Conservation (phyloP, 106 monocot species). For the Hemerocallis citrina region DNA sequence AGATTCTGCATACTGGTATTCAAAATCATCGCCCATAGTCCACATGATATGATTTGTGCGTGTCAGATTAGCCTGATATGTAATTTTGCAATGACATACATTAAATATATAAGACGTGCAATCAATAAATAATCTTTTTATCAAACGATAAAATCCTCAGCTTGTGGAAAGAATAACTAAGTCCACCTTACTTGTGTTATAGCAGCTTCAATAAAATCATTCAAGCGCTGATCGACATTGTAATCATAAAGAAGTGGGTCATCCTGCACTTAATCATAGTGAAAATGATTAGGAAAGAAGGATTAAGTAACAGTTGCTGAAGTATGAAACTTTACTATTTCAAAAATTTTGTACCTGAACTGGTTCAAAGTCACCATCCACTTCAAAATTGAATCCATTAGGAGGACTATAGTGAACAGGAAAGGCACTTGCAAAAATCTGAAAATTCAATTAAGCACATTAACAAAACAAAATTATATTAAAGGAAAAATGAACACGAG, state of each 20-base stretch:
- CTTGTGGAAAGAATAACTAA: too few species aligned
- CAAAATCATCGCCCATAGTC: conserved; percentile 68
- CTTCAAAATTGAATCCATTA: conserved; percentile 40
- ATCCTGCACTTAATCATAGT: conserved; percentile 36
- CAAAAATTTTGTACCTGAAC: conserved; percentile 31
- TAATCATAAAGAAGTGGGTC: conserved; percentile 60
- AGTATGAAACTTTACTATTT: background rate
- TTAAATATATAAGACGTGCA: background rate
- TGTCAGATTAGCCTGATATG: conserved; percentile 44
- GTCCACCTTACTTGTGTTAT: conserved; percentile 29
- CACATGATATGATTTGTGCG: conserved; percentile 65
- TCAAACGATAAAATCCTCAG: too few species aligned
- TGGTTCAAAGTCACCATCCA: conserved; percentile 15
- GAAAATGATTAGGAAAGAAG: too few species aligned
- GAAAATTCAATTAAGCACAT: conserved; percentile 5
- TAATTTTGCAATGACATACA: background rate
- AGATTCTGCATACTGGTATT: conserved; percentile 54
- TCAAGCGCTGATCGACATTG: conserved; percentile 75
- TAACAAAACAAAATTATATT: background rate
- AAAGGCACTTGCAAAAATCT: conserved; percentile 58
- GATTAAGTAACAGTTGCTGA: background rate
- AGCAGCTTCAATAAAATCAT: conserved; percentile 71
- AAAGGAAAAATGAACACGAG: background rate
- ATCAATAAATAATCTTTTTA: background rate
- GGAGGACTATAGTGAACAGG: conserved; percentile 50